A percentile compares a stretch with the other conserved stretches of the same genome.
Conservation (phyloP, 176 grass and related monocot genomes). For the Oryza australiensis region DNA sequence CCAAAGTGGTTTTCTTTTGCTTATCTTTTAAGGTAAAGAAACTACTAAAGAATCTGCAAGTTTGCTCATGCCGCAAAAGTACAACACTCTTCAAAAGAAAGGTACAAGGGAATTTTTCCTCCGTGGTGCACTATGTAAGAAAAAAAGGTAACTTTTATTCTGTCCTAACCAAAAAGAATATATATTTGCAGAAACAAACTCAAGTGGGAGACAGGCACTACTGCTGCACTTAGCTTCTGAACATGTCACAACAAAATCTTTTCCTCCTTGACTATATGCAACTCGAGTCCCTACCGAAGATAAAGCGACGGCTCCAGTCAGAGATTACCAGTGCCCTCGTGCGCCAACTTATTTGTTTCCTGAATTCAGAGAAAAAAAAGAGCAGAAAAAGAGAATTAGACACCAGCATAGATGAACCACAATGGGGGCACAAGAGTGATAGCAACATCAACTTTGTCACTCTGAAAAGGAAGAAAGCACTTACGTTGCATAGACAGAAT, state of each 20-base stretch:
- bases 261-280: conserved; percentile 61
- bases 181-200: conserved; percentile 24
- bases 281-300: conserved; percentile 96
- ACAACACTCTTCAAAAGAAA: conserved; percentile 27
- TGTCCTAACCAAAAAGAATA: conserved; percentile 37
- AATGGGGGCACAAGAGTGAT: conserved; percentile 23
- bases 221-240: conserved; percentile 29
- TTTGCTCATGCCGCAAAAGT: conserved; percentile 24
- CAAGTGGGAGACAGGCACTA: conserved; percentile 33
- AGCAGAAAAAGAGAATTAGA: conserved; percentile 4
- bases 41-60: conserved; percentile 30
- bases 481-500: conserved; percentile 91
- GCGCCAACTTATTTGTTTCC: conserved; percentile 96
- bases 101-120: conserved; percentile 38
- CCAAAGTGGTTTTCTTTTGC: conserved; percentile 13
- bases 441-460: neutral
- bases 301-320: conserved; percentile 72
- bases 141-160: conserved; percentile 48
- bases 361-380: conserved; percentile 43
- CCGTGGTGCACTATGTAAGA: conserved; percentile 39
- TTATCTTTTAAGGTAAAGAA: conserved; percentile 17
- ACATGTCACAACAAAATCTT: conserved; percentile 38
- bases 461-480: conserved; percentile 8
- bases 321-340: conserved; percentile 85
- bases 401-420: neutral